phyloP scores from a whole-genome alignment of 805 yeast genomes.

The Zygotorulaspora danielsina region DNA sequence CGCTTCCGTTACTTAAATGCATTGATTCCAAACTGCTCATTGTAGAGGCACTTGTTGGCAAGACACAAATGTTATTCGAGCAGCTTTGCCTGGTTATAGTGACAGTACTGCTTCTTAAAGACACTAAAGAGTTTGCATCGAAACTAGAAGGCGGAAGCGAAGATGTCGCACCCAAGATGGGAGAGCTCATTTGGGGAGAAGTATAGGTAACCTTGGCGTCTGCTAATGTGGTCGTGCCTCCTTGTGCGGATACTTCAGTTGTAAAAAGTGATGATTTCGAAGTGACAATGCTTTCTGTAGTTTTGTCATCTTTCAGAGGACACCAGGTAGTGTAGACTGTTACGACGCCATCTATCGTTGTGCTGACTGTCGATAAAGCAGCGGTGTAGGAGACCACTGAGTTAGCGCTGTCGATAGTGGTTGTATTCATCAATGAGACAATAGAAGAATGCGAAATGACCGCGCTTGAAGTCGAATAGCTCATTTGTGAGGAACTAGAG shows the following conservation, averaged over 20 bases:
- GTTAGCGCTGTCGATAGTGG: slow-evolving; percentile 2
- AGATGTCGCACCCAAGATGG: background rate
- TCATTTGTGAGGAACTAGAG: background rate
- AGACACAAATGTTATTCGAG: slow-evolving; percentile 1
- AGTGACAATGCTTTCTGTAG: background rate
- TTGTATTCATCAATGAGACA: background rate
- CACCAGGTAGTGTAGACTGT: slow-evolving; percentile 15
- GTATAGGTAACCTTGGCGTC: too few species aligned
- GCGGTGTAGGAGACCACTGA: background rate
- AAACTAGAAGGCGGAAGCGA: too few species aligned
- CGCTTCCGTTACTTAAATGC: too few species aligned
- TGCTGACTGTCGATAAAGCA: slow-evolving; percentile 10
- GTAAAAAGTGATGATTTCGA: background rate
- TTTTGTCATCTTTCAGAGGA: slow-evolving; percentile 6
- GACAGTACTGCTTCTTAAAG: background rate
- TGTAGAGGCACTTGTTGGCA: background rate
- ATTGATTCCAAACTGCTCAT: too few species aligned
- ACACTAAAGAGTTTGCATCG: background rate
- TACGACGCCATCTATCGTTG: slow-evolving; percentile 9
- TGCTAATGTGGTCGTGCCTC: too few species aligned
- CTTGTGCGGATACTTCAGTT: too few species aligned
- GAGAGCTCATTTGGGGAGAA: background rate
- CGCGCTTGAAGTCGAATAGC: background rate
- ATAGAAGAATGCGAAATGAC: too few species aligned
- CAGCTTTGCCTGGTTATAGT: slow-evolving; percentile 6